phyloP scores from a whole-genome alignment of 106 monocot genomes.

The Platanthera guangdongensis region DNA sequence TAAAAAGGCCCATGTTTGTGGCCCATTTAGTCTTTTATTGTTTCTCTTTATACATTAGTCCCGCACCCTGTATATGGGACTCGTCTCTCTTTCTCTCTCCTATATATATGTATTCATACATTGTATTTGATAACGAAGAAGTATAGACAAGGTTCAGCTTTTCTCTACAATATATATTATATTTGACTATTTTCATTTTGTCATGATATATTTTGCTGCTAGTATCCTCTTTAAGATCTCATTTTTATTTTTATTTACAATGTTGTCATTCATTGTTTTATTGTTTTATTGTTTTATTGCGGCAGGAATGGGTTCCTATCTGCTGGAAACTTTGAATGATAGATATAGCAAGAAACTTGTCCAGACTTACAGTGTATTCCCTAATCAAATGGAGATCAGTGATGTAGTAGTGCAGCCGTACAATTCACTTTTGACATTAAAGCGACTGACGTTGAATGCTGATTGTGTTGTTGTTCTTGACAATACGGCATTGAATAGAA shows the following conservation, averaged over 20 bases:
- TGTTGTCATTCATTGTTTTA: background rate
- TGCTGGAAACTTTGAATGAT: slow-evolving; percentile 93
- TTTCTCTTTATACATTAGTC: no score
- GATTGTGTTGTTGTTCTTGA: slow-evolving; percentile 99
- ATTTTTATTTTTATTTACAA: background rate
- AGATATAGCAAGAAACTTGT: slow-evolving; percentile 96
- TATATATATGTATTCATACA: no score
- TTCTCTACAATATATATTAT: no score
- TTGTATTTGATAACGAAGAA: no score
- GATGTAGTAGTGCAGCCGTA: slow-evolving; percentile 99
- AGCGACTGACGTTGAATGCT: slow-evolving; percentile 90
- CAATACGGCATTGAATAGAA: slow-evolving; percentile 94
- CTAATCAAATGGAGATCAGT: slow-evolving; percentile 96
- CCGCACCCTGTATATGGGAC: no score
- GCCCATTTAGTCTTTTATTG: no score
- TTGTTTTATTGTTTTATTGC: slow-evolving; percentile 2
- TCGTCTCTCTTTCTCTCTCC: no score
- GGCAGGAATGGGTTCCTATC: slow-evolving; percentile 97
- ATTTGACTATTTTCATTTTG: background rate
- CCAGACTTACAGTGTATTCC: slow-evolving; percentile 97
- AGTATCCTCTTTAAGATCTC: background rate
- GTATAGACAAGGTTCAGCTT: no score
- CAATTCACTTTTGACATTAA: slow-evolving; percentile 90
- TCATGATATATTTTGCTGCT: background rate
- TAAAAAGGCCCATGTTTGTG: no score